A percentile compares a stretch with the other conserved stretches of the same genome.
Conservation (phyloP, 805 yeast genomes). For the Kodamaea jinghongensis region DNA sequence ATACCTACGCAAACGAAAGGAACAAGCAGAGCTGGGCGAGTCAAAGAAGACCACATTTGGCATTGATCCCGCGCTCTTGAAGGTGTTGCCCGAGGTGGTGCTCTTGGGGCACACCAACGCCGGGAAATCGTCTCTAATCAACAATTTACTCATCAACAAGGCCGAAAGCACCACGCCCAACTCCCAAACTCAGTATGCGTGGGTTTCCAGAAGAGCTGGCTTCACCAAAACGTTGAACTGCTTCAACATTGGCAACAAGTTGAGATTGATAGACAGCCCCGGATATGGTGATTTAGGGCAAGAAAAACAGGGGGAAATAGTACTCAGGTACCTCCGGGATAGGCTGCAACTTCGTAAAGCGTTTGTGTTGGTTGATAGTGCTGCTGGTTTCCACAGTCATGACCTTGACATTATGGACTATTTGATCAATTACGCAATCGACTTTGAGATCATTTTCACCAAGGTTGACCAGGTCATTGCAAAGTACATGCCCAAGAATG, state of each 20-base stretch:
- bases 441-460: constrained; percentile 74
- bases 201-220: constrained; percentile 54
- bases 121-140: constrained; percentile 79
- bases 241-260: constrained; percentile 59
- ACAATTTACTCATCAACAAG: constrained; percentile 50
- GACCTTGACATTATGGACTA: constrained; percentile 54
- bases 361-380: constrained; percentile 60
- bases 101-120: constrained; percentile 81
- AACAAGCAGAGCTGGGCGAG: constrained; percentile 16
- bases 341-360: constrained; percentile 55
- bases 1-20: constrained; percentile 21
- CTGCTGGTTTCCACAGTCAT: constrained; percentile 54
- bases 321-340: constrained; percentile 56
- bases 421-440: constrained; percentile 53
- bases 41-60: constrained; percentile 29
- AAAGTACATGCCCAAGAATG: constrained; percentile 20
- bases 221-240: constrained; percentile 66
- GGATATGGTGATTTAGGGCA: constrained; percentile 82
- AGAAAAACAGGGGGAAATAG: constrained; percentile 64
- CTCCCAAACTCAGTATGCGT: constrained; percentile 44
- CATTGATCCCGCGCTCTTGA: constrained; percentile 29
- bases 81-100: constrained; percentile 63
- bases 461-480: constrained; percentile 60
- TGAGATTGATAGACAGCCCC: constrained; percentile 79
- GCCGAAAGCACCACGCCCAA: constrained; percentile 23